Evolutionary conservation across 306 rosid genomes (phyloP).

Genomic region (Gillenia trifoliata): DNA sequence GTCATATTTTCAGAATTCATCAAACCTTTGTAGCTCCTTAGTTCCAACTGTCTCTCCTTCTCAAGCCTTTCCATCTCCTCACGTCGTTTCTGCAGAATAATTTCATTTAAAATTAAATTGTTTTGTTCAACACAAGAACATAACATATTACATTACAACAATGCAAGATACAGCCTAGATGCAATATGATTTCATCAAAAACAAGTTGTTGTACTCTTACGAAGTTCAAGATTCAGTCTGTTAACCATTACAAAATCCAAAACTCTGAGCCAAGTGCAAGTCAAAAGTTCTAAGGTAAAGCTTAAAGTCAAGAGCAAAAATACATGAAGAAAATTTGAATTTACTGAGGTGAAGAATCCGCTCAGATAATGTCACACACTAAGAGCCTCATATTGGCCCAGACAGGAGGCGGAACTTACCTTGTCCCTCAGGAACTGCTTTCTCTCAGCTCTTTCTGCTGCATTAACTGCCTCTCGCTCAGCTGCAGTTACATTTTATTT

Average conservation of each 20-base stretch:
- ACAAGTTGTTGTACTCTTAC: background rate
- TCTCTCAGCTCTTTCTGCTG: conserved; percentile 94
- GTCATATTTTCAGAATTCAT: conserved; percentile 95
- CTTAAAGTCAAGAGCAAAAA: background rate
- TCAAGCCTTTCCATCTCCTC: conserved; percentile 92
- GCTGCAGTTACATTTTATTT: conserved; percentile 43
- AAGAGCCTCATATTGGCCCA: background rate
- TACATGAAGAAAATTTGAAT: background rate
- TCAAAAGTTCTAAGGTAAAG: background rate
- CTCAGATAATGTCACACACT: background rate
- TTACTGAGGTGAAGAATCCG: background rate
- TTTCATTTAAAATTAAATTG: background rate
- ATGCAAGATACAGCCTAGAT: background rate
- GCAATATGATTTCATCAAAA: background rate
- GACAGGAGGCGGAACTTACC: conserved; percentile 35
- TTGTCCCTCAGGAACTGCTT: conserved; percentile 76
- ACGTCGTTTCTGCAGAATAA: conserved; percentile 60
- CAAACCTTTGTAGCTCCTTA: conserved; percentile 91
- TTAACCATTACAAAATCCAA: background rate
- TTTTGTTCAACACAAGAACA: background rate
- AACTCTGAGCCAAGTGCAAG: background rate
- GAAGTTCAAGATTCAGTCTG: background rate
- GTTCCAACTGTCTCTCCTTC: conserved; percentile 80
- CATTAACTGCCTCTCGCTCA: conserved; percentile 87
- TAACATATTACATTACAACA: background rate